phyloP scores from a whole-genome alignment of 2,329 filamentous ascomycete genomes.

The Sphaerulina populicola region DNA sequence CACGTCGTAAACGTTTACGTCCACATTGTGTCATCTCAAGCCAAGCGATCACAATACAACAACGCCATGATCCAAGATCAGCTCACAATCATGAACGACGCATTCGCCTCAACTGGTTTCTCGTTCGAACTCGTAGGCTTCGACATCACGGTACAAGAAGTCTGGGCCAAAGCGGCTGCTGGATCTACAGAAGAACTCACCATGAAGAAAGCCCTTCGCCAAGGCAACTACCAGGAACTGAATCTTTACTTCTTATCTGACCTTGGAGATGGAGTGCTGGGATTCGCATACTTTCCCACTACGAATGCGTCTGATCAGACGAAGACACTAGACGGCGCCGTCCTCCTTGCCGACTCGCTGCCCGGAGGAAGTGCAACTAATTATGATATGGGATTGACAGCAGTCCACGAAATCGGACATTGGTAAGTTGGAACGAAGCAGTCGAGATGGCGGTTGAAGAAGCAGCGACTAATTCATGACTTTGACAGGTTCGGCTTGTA shows the following conservation, averaged over 20 bases:
- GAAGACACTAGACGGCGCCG: conserved; percentile 44
- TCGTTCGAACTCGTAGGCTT: conserved; percentile 41
- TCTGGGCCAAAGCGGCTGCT: conserved; percentile 43
- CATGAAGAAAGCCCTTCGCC: conserved; percentile 47
- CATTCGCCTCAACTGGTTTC: conserved; percentile 42
- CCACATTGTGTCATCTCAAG: conserved; percentile 34
- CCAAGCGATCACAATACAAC: conserved; percentile 31
- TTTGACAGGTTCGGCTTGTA: conserved; percentile 38
- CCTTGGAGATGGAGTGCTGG: conserved; percentile 26
- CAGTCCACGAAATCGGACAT: conserved; percentile 5
- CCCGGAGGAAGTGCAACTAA: conserved; percentile 39
- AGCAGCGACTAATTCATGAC: conserved; percentile 29
- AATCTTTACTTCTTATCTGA: conserved; percentile 51
- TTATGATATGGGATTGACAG: conserved; percentile 34
- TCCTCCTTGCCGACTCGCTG: conserved; percentile 46
- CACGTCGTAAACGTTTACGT: conserved; percentile 28
- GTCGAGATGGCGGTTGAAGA: not conserved
- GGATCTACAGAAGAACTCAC: conserved; percentile 34
- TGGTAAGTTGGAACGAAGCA: not conserved
- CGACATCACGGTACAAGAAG: conserved; percentile 44
- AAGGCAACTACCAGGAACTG: conserved; percentile 44
- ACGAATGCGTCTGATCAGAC: conserved; percentile 35
- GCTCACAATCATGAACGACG: conserved; percentile 30
- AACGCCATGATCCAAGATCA: conserved; percentile 33
- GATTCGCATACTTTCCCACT: conserved; percentile 20